phyloP scores from a whole-genome alignment of 805 yeast species.

The Kodamaea leandrae region DNA sequence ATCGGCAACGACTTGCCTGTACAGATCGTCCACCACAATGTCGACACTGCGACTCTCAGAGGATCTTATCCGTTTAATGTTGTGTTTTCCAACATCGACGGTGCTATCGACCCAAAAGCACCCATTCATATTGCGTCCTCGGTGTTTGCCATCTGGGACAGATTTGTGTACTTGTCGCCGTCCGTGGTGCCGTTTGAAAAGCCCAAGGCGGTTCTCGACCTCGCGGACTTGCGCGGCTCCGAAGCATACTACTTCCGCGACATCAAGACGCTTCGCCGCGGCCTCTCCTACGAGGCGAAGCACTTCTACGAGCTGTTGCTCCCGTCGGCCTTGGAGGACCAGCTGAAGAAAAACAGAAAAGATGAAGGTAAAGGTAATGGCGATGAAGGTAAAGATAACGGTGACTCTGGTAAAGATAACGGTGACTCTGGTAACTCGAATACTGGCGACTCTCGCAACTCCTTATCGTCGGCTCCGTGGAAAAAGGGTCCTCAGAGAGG shows the following conservation, averaged over 20 bases:
- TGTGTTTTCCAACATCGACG: not conserved
- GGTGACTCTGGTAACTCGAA: no score
- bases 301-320: constrained; percentile 9
- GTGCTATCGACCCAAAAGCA: not conserved
- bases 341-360: not conserved
- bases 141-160: constrained; percentile 11
- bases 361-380: no score
- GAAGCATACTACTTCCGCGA: constrained; percentile 25
- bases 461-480: no score
- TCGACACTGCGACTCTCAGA: not conserved
- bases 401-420: not conserved
- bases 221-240: constrained; percentile 15
- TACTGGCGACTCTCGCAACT: no score
- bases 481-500: no score
- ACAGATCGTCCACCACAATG: constrained; percentile 9
- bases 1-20: constrained; percentile 13
- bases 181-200: constrained; percentile 9
- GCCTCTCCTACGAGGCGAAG: constrained; percentile 5
- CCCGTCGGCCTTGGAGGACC: constrained; percentile 4
- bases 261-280: constrained; percentile 7
- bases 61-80: not conserved
- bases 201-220: constrained; percentile 10
- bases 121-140: not conserved
- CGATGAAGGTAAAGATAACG: no score
- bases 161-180: constrained; percentile 12